These are phyloP conservation scores for Zasmidium angulare DNA, from an alignment of 2,329 filamentous ascomycete species.

Conservation along the genomic window DNA sequence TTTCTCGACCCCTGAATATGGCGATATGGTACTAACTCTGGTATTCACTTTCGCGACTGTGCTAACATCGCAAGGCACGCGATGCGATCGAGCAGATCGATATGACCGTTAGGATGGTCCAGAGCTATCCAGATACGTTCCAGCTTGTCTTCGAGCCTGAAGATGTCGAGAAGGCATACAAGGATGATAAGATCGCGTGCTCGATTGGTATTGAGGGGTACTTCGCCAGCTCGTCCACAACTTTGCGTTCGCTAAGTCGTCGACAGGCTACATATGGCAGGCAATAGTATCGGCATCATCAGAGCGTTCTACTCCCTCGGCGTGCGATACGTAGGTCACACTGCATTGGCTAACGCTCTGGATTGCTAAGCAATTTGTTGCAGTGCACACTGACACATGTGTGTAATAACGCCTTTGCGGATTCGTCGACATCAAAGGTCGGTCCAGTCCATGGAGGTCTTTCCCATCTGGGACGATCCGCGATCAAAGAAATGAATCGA, in stretches of 20 bases:
- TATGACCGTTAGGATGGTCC: constrained; percentile 31
- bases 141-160: constrained; percentile 28
- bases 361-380: background rate
- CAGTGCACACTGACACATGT: constrained; percentile 23
- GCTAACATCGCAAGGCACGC: constrained; percentile 2
- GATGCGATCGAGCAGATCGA: constrained; percentile 28
- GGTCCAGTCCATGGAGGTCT: constrained; percentile 18
- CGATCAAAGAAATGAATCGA: constrained; percentile 40
- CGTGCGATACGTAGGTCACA: constrained; percentile 37
- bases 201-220: constrained; percentile 41
- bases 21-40: constrained; percentile 20
- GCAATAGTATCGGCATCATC: constrained; percentile 36
- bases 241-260: background rate
- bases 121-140: constrained; percentile 32
- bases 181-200: constrained; percentile 35
- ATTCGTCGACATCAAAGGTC: constrained; percentile 18
- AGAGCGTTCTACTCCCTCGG: constrained; percentile 40
- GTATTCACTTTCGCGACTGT: background rate
- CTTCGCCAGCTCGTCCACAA: background rate
- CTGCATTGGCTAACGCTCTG: background rate
- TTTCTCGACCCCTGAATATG: constrained; percentile 26
- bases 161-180: constrained; percentile 34
- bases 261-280: constrained; percentile 23
- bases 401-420: constrained; percentile 24
- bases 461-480: constrained; percentile 28